These are phyloP conservation scores for Amaranthus cruentus DNA, from an alignment of 148 eudicot species.

Conservation along the genomic window DNA sequence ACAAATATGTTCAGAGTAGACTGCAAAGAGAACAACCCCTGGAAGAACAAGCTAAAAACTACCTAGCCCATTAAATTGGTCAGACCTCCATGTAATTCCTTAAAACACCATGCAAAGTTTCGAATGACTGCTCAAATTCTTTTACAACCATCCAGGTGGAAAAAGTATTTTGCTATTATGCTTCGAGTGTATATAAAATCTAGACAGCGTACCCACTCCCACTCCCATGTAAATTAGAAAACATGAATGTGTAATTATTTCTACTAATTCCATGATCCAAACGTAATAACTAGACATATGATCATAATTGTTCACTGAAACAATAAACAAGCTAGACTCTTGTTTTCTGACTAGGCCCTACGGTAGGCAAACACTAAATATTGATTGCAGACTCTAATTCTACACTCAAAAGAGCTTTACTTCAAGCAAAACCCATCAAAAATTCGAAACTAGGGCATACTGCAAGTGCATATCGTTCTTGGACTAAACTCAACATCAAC, in stretches of 20 bases:
- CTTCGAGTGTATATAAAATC: background rate
- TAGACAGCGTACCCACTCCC: background rate
- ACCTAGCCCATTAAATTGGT: background rate
- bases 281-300: no score
- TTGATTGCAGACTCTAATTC: no score
- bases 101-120: background rate
- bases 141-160: background rate
- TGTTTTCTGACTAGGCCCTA: no score
- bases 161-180: background rate
- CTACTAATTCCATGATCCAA: no score
- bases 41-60: background rate
- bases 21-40: background rate
- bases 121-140: background rate
- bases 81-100: background rate
- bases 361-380: no score
- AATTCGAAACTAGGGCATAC: background rate
- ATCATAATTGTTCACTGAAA: no score
- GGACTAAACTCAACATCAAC: constrained; percentile 1
- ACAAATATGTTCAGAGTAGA: no score
- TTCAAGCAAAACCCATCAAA: background rate
- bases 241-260: no score
- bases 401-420: no score
- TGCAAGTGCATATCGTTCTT: background rate
- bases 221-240: background rate
- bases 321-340: no score